phyloP scores from a whole-genome alignment of 129 eudicot species.

The Centrapalus pauciflorus region DNA sequence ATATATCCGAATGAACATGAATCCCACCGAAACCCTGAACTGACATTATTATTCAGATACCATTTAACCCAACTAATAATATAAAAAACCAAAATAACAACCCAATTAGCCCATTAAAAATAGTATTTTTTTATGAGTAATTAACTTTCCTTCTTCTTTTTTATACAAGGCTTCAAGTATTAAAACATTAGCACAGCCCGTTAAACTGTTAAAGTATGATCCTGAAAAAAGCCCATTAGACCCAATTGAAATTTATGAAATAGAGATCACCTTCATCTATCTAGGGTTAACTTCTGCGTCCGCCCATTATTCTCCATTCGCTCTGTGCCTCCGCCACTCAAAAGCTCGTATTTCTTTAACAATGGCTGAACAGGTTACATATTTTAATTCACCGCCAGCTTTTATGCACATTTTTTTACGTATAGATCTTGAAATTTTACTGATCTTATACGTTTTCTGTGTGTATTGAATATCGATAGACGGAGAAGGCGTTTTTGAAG shows the following conservation, averaged over 20 bases:
- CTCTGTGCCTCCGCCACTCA: constrained; percentile 13
- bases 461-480: constrained; percentile 7
- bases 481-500: constrained; percentile 49
- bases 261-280: neutral
- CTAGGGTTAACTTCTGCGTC: constrained; percentile 14
- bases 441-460: neutral
- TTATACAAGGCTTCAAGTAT: no score
- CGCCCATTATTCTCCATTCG: no score
- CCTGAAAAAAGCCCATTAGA: neutral
- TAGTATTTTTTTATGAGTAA: no score
- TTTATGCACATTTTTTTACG: neutral
- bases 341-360: constrained; percentile 7
- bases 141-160: no score
- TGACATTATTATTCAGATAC: no score
- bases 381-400: neutral
- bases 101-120: no score
- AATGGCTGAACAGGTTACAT: constrained; percentile 33
- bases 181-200: neutral
- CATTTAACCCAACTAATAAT: no score
- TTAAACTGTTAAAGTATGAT: no score
- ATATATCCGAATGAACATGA: no score
- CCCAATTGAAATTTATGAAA: neutral
- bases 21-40: no score
- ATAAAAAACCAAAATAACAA: no score
- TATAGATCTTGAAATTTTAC: neutral